These are phyloP conservation scores for Ophiostoma montium DNA, from an alignment of 2,329 filamentous ascomycete genomes.

Conservation along the genomic window DNA sequence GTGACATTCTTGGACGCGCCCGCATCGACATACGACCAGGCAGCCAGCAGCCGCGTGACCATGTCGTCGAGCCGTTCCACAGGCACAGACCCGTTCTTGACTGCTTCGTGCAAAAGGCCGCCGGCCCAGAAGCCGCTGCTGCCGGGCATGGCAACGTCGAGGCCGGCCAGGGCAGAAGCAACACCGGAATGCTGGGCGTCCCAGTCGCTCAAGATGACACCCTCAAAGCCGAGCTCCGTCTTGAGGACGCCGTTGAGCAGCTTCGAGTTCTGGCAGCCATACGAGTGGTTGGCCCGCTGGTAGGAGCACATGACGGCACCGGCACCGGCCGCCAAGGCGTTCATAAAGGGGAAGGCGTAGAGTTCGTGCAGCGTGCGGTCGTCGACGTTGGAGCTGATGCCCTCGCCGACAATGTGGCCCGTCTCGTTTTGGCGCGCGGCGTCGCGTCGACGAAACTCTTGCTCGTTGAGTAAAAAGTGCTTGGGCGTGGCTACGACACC, in stretches of 20 bases:
- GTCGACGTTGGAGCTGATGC: constrained; percentile 47
- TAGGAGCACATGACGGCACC: constrained; percentile 54
- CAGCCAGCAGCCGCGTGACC: constrained; percentile 41
- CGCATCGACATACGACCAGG: constrained; percentile 21
- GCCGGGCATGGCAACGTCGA: constrained; percentile 57
- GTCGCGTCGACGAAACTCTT: constrained; percentile 35
- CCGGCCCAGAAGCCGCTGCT: constrained; percentile 40
- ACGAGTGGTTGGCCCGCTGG: constrained; percentile 57
- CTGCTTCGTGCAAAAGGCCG: constrained; percentile 53
- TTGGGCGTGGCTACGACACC: constrained; percentile 69
- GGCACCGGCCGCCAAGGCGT: constrained; percentile 42
- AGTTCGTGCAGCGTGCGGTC: constrained; percentile 51
- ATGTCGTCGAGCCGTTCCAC: constrained; percentile 65
- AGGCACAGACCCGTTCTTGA: constrained; percentile 62
- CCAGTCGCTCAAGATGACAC: constrained; percentile 59
- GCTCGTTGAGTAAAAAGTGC: constrained; percentile 47
- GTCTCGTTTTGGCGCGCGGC: constrained; percentile 13
- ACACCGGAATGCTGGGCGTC: constrained; percentile 47
- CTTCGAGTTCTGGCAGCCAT: constrained; percentile 60
- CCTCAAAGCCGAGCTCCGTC: constrained; percentile 48
- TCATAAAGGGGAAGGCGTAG: constrained; percentile 53
- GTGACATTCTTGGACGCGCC: constrained; percentile 19
- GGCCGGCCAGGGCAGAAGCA: constrained; percentile 37
- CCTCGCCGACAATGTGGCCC: constrained; percentile 25
- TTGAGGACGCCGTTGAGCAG: constrained; percentile 56